A percentile compares a stretch with the other conserved stretches of the same genome.
Evolutionary conservation across 2,329 filamentous ascomycete species (phyloP).

Genomic region (Sporothrix globosa): DNA sequence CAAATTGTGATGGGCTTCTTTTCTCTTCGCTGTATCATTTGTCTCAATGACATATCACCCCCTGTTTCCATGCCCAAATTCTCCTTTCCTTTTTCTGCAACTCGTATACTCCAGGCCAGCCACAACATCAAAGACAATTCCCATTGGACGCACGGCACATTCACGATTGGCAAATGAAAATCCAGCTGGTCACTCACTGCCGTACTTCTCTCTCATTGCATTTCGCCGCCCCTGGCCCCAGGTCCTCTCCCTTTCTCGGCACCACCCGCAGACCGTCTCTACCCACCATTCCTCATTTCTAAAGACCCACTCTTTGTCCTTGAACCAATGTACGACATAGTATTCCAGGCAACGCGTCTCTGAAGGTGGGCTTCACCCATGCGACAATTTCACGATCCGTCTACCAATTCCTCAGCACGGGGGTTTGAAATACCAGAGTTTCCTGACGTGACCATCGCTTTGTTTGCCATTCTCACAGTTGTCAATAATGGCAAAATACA

Average conservation of each 20-base stretch:
- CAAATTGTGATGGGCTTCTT: neutral
- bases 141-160: neutral
- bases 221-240: neutral
- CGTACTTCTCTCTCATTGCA: neutral
- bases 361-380: too few species aligned
- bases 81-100: neutral
- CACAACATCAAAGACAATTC: neutral
- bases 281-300: neutral
- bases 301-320: too few species aligned
- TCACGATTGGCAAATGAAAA: neutral
- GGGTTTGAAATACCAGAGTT: too few species aligned
- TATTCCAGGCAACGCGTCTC: too few species aligned
- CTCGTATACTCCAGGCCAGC: neutral
- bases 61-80: neutral
- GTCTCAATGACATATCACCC: too few species aligned
- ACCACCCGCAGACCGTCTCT: slow-evolving; percentile 7
- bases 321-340: too few species aligned
- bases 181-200: neutral
- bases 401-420: too few species aligned
- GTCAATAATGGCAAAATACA: too few species aligned
- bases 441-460: too few species aligned
- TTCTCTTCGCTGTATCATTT: neutral
- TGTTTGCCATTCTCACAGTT: too few species aligned
- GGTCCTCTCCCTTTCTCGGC: neutral
- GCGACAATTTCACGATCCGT: too few species aligned